Base-by-base conservation (phyloP, 2,329 filamentous ascomycete species). In the Trichoderma guizhouense region DNA sequence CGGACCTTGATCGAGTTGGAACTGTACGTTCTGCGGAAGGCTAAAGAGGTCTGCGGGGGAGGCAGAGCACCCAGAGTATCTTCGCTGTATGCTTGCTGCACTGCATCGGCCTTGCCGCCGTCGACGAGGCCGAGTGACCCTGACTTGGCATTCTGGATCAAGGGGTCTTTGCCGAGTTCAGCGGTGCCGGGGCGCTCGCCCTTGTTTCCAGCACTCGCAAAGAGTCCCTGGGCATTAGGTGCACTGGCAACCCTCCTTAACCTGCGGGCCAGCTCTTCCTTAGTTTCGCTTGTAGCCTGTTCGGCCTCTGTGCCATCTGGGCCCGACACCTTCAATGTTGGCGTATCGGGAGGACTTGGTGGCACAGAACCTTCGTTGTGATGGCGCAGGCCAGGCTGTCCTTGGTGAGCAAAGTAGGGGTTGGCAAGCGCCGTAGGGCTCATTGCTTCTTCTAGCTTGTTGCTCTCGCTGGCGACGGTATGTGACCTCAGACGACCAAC, bases 1-100 rank as follows among this genome's bases (percentile, higher is more conserved):
- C 96, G 90, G 76, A 98, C 93, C 84, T 99, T 99, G 86, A 99
- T 99, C 53, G 96, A 98, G 82, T 98, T 99, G 76, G 95, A 98
- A 83, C 96, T 98, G 82, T 99, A 99, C 3, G 96, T 99, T 80
- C 96, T 89, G 78, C 96, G 88, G 84, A 98, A 99, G 24, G 93
- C 90, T 63, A 93, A 86, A 21, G 89, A 87, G 67, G 88, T 89
- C 5, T 92, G 90, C 2, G 89, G 87, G 5, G 90, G 88, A 43
- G 93, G 86, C 72, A 94, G 88, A 65, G 89, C 87, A 69, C 87
- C 86, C 18, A 92, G 83, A 24, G 84, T 81, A 78, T 90, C 88
- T 63, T 84, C 79, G 66, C 84, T 82, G 24, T 85, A 81, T 11
- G 84, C 77, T 18, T 79, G 76, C 36, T 86, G 80, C n/a, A 72